Conservation (phyloP, 2,329 filamentous ascomycete species). For the Penicillium brasilianum region DNA sequence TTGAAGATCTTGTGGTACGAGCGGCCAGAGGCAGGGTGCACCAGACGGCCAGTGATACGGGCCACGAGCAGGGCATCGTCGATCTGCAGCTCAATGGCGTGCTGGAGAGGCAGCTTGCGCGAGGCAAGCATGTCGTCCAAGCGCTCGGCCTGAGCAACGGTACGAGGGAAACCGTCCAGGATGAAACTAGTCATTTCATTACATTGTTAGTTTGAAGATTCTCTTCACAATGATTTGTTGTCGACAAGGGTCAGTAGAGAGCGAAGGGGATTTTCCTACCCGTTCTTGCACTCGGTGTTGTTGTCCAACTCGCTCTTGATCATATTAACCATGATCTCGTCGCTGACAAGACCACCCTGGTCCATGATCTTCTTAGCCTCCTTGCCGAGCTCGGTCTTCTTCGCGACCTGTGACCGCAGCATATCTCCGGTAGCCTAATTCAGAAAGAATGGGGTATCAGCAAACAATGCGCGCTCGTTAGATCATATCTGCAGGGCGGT, state of each 20-base stretch:
- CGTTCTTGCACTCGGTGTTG: conserved; percentile 95
- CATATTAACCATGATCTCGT: conserved; percentile 99
- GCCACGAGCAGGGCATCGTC: conserved; percentile 92
- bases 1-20: conserved; percentile 99
- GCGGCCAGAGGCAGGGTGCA: conserved; percentile 94
- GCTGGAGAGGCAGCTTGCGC: conserved; percentile 83
- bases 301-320: conserved; percentile 95
- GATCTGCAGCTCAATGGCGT: conserved; percentile 95
- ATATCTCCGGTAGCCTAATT: conserved; percentile 94
- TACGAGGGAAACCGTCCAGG: conserved; percentile 97
- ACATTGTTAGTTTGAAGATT: conserved; percentile 15
- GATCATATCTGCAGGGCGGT: conserved; percentile 1
- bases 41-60: conserved; percentile 92
- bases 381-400: conserved; percentile 91
- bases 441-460: conserved; percentile 20
- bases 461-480: conserved; percentile 11
- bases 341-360: conserved; percentile 92
- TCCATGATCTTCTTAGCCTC: conserved; percentile 99
- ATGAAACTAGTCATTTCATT: conserved; percentile 74
- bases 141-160: conserved; percentile 91
- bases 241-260: background rate
- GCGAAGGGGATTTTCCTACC: conserved; percentile 64
- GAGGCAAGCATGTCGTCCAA: conserved; percentile 87
- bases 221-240: conserved; percentile 6
- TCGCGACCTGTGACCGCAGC: conserved; percentile 96